Evolutionary conservation across 2,329 filamentous ascomycete genomes (phyloP).

Genomic region (Exophiala lecanii-corni): DNA sequence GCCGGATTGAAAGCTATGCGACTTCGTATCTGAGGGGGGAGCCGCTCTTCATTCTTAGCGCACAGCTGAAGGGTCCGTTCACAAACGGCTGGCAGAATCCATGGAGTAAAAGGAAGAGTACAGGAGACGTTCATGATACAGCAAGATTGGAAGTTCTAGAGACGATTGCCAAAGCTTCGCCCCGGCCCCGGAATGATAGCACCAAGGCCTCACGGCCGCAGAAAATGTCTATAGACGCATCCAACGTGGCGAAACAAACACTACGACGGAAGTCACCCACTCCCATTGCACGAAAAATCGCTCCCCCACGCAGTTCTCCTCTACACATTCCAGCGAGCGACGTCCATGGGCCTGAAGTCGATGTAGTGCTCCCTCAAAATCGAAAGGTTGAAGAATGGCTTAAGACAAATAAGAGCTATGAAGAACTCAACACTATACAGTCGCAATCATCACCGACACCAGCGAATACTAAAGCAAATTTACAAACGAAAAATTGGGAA

Average conservation of each 20-base stretch:
- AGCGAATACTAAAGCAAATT: constrained; percentile 8
- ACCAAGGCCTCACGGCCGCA: too few relatives aligned
- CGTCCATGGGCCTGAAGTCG: not conserved
- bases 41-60: constrained; percentile 43
- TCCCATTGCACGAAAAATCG: too few relatives aligned
- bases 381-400: constrained; percentile 19
- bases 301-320: not conserved
- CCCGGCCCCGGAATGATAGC: too few relatives aligned
- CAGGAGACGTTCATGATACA: constrained; percentile 13
- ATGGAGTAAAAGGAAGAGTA: constrained; percentile 32
- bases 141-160: not conserved
- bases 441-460: constrained; percentile 10
- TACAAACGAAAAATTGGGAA: constrained; percentile 10
- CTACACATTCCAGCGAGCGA: not conserved
- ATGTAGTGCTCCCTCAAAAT: not conserved
- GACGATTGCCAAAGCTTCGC: not conserved
- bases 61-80: constrained; percentile 43
- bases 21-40: constrained; percentile 39
- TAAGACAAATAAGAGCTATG: constrained; percentile 8
- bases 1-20: constrained; percentile 39
- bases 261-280: too few relatives aligned
- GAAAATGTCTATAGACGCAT: too few relatives aligned
- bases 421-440: not conserved
- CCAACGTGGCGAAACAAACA: too few relatives aligned
- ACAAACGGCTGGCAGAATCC: constrained; percentile 43